Base-by-base conservation (phyloP, 228 moss, liverwort and hornwort genomes). In the Sphagnum magellanicum region DNA sequence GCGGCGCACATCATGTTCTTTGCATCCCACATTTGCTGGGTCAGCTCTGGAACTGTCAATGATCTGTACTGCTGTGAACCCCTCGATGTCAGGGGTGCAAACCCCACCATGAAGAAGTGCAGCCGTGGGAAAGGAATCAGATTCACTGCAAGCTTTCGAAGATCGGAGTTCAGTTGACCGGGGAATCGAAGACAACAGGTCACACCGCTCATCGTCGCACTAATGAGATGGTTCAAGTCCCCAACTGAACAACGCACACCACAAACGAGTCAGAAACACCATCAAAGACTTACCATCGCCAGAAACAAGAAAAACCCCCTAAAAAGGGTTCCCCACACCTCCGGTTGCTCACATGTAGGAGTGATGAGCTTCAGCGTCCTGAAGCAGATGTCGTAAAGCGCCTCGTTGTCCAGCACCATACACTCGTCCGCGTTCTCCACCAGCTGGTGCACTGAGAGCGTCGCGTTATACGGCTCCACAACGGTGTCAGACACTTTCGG, bases 1-100 rank as follows among this genome's bases (percentile, higher is more conserved):
- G 83, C 83, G 0, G 83, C 83, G 66, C 83, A 83, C 83, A 84
- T 84, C 84, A 84, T 84, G 66, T 84, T 84, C 73, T 84, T 84
- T 5, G 84, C 84, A 51, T 84, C 84, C 84, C 84, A 84, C 84
- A 84, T 84, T 52, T 84, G 84, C 17, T 84, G 84, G 6, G 81
- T 81, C 51, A 81, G 71, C 74, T 81, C 81, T 1, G 81, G 81
- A 50, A 81, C 81, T 10, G 81, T 81, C 15, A 70, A 49, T 0
- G 70, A 70, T 17, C 70, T 48, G 61, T 70, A 70, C 50, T 70
- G 70, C 70, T 70, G 70, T 17, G 70, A 70, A 61, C 70, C 70
- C 50, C 70, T 50, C 8, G 70, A 70, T 0, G 70, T 70, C 14
- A 70, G 60, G 14, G 70, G 70, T 5, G 70, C 70, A 61, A 70